Base-by-base conservation (phyloP, 441 rosid genomes). In the Erodium chrysanthum region DNA sequence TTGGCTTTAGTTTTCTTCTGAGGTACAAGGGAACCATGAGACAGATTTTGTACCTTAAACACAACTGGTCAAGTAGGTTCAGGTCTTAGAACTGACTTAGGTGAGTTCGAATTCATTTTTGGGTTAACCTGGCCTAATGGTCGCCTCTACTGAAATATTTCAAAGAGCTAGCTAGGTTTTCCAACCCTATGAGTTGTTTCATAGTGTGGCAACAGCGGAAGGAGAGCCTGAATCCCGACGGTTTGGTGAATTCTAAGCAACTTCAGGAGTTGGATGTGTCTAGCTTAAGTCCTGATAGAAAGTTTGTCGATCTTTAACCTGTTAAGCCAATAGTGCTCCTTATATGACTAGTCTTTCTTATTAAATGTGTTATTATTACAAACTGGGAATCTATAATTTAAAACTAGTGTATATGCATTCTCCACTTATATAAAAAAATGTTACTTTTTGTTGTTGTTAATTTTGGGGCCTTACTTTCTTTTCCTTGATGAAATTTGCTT, bases 401-500 rank as follows among this genome's bases (percentile, higher is more conserved):
- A 59, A 18, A 8, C 21, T 7, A 18, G 4, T 59, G n/a, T 23
- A 58, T 20, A 20, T 21, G 58, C 54, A 46, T 50, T 50, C 58
- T 21, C 58, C 58, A 50, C 58, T 50, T 12, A 50, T 15, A 50
- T 50, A 17, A 21, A 5, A 50, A 50, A 15, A 50, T 50, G 58
- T 15, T 52, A 5, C 6, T 52, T 52, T 17, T 52, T 52, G 35
- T 31, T 52, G 22, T 5, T 59, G 33, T 9, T 59, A 21, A 59
- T 22, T 21, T 59, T 22, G n/a, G 64, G 22, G 10, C 25, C 10
- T 52, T 52, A 15, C 22, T 3, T 18, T 15, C 21, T 52, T 18
- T 52, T 17, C 21, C 21, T 52, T 50, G 9, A 29, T 64, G 40
- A 70, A 14, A 61, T n/a, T 22, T 73, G 68, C 61, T 20, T 72